Base-by-base conservation (phyloP, 1,139 yeast species). In the Dujonia santamariae region DNA sequence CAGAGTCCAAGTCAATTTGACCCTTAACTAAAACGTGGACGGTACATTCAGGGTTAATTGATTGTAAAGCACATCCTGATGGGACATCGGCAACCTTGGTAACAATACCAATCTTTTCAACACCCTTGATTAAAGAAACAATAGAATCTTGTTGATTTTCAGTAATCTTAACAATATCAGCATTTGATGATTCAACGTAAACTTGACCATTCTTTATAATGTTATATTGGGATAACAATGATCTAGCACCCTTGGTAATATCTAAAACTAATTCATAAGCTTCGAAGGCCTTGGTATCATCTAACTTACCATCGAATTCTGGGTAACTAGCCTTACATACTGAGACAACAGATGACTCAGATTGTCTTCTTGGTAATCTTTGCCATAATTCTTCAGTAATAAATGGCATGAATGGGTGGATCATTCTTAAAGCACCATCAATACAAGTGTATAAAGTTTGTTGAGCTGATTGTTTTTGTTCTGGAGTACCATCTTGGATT, bases 311-410 rank as follows among this genome's bases (percentile, higher is more conserved):
- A 37, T 67, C 67, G 60, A 71, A 85, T 38, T 64, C 74, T 39
- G 98, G 98, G 67, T 80, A 92, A 36, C 70, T 52, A 30, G 97
- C 95, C 54, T 78, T 77, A 37, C 80, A 79, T 54, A 92, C 86
- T n/a, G 96, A 76, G 33, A 64, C 67, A 17, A 85, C 69, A 13
- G 61, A 60, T 13, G 13, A 9, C 53, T 86, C 96, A 36, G 80
- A 68, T 15, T 78, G 77, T 57, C 97, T 80, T 54, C 86, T 83
- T 48, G 98, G 97, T 54, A 92, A 70, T 66, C 97, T 86, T 68
- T 92, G 98, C 97, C 97, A 92, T 85, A 92, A 78, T 71, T 92
- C 98, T 66, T 92, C 98, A 34, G 97, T 81, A 46, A 92, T 72
- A 59, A 78, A 92, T 33, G 98, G 98, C 98, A 92, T 92, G 72